Percentiles rank a stretch among this genome's conserved stretches.
These are phyloP conservation scores for Agrocybe chaxingu DNA, from an alignment of 768 basidiomycete genomes.

Conservation along the genomic window DNA sequence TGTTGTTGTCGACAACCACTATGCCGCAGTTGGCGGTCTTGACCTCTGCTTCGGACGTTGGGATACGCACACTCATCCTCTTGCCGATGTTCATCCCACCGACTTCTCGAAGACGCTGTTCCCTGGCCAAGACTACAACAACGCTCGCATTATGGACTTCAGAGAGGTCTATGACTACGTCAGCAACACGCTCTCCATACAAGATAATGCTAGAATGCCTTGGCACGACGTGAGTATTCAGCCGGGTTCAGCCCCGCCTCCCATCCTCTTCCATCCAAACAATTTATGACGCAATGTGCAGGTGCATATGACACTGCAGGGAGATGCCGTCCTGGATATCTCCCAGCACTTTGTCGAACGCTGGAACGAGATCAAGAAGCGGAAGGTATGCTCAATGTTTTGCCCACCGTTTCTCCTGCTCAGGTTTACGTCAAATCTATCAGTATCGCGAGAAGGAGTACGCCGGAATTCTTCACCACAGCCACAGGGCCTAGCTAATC, in stretches of 20 bases:
- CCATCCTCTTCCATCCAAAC: neutral
- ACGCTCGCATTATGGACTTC: constrained; percentile 85
- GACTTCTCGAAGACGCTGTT: constrained; percentile 81
- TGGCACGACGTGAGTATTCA: constrained; percentile 84
- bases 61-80: constrained; percentile 89
- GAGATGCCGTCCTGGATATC: constrained; percentile 84
- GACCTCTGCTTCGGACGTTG: constrained; percentile 97
- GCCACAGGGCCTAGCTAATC: neutral
- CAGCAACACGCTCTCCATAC: constrained; percentile 62
- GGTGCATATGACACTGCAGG: constrained; percentile 84
- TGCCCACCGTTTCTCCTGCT: neutral
- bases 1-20: constrained; percentile 84
- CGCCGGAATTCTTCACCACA: constrained; percentile 16
- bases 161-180: constrained; percentile 76
- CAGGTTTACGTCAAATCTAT: neutral
- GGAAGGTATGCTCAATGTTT: constrained; percentile 44
- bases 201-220: constrained; percentile 79
- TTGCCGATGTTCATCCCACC: constrained; percentile 91
- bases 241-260: constrained; percentile 19
- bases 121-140: constrained; percentile 93
- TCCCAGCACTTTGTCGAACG: constrained; percentile 91
- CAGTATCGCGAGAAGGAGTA: constrained; percentile 49
- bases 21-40: constrained; percentile 87
- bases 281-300: constrained; percentile 20
- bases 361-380: constrained; percentile 87